Base-by-base conservation (phyloP, 2,329 filamentous ascomycete species). In the Ceratocystis albifundus region DNA sequence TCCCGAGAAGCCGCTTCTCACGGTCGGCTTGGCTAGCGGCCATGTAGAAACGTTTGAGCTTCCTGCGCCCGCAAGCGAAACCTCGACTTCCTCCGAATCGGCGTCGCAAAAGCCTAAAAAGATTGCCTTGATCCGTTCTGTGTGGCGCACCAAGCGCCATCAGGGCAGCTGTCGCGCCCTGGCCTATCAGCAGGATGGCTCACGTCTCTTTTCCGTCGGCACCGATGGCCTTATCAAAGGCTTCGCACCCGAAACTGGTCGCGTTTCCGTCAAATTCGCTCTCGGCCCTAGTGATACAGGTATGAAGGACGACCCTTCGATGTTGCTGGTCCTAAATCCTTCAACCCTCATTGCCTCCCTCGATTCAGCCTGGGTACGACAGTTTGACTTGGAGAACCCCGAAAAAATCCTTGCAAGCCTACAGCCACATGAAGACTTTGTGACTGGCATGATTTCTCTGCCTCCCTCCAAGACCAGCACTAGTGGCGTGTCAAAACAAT, bases 111-210 rank as follows among this genome's bases (percentile, higher is more conserved):
- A 80, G 22, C 78, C 80, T 71, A 90, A 90, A 10, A 88, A 83
- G 69, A 88, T 87, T 55, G 36, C 62, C 17, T 48, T 65, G 41
- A 88, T 97, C 69, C 88, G 92, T 71, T 90, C 87, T 0, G 78
- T 86, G 68, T 99, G 94, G 94, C 84, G 84, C 71, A 97, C 94
- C 4, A 82, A 86, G 70, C 83, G 94, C 69, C 94, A 99, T 78
- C 96, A 96, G 79, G 93, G 91, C 12, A 96, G 91, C 80, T 97
- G 93, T 74, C 83, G 94, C 65, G 87, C 85, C 68, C 77, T 97
- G 66, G 85, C 82, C 3, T 97, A 92, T 76, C 87, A 85, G 70
- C 76, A 84, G 67, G 92, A 96, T 74, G 94, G 93, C 17, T 78
- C 83, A 70, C 80, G 86, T 79, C 76, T 82, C 67, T 88, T 86